Percentiles rank a stretch among this genome's conserved stretches.
phyloP scores from a whole-genome alignment of 495 filamentous ascomycete species.

The Penicillium waksmanii region DNA sequence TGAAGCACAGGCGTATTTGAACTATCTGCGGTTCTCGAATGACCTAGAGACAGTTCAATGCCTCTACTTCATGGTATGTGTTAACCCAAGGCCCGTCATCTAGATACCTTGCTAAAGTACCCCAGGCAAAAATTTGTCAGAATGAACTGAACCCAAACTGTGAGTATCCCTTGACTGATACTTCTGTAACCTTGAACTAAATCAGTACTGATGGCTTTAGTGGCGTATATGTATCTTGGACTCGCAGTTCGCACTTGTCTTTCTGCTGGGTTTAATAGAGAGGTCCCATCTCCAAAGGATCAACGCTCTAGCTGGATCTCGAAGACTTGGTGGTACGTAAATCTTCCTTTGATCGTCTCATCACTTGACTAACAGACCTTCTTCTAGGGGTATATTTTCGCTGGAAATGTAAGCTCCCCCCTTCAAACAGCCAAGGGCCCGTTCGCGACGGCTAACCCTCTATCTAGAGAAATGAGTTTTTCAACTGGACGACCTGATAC shows the following conservation, averaged over 20 bases:
- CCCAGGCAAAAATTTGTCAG: conserved; percentile 46
- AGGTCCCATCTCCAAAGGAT: conserved; percentile 37
- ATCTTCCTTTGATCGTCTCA: background rate
- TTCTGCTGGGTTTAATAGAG: conserved; percentile 46
- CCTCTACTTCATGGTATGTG: conserved; percentile 45
- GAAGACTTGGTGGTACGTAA: conserved; percentile 47
- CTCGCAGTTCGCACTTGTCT: conserved; percentile 46
- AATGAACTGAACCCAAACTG: conserved; percentile 48
- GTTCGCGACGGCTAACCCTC: background rate
- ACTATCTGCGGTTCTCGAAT: conserved; percentile 42
- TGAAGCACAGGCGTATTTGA: conserved; percentile 43
- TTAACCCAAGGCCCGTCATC: too few species aligned
- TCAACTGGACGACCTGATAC: conserved; percentile 47
- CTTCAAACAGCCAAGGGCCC: background rate
- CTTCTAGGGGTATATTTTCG: conserved; percentile 42
- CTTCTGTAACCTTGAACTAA: background rate
- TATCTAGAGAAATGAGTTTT: conserved; percentile 45
- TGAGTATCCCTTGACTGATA: conserved; percentile 15
- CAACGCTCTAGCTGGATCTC: conserved; percentile 45
- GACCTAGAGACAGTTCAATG: conserved; percentile 47
- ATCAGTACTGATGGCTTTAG: conserved; percentile 22
- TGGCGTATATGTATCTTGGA: conserved; percentile 52
- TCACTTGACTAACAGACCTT: background rate
- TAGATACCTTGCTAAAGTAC: conserved; percentile 6
- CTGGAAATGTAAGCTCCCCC: conserved; percentile 39